Base-by-base conservation (phyloP, 75 land plant genomes). In the Cupressus sempervirens region DNA sequence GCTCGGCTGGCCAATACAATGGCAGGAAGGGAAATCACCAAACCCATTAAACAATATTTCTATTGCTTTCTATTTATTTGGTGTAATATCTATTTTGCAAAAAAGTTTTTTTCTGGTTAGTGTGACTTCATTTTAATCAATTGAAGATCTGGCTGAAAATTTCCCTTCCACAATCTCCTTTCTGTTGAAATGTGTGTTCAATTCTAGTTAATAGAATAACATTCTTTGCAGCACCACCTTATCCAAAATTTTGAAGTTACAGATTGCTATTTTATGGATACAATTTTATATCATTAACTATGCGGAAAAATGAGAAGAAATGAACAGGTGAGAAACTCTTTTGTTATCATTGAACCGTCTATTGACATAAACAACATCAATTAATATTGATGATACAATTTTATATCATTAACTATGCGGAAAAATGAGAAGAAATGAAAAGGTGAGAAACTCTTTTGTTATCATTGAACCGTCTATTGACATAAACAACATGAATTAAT, bases 131-230 rank as follows among this genome's bases (percentile, higher is more conserved):
- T 20, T 20, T 58, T 58, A 26, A 58, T 58, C 65, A 58, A 23
- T 58, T 20, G 6, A 20, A 20, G 6, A 58, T 58, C 4, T 18
- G 7, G 23, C 23, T 58, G 65, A 58, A 48, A 23, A 20, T 58
- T 58, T 3, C 23, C n/a, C 7, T 58, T 20, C 23, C 65, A 58
- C 65, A 58, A 58, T 58, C 5, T 18, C 4, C 65, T 58, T 58
- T 58, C 26, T 58, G 23, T 58, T 58, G 7, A 18, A 56, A 18
- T 58, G n/a, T 58, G n/a, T 0, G 95, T n/a, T n/a, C n/a, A n/a
- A n/a, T n/a, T n/a, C n/a, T n/a, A n/a, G n/a, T n/a, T n/a, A n/a
- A n/a, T n/a, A n/a, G n/a, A n/a, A n/a, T n/a, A n/a, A n/a, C n/a
- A n/a, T n/a, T n/a, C n/a, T n/a, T n/a, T n/a, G n/a, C n/a, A n/a